A percentile compares a stretch with the other conserved stretches of the same genome.
Evolutionary conservation across 208 protist genomes (phyloP).

Genomic region (Tritrichomonas foetus): DNA sequence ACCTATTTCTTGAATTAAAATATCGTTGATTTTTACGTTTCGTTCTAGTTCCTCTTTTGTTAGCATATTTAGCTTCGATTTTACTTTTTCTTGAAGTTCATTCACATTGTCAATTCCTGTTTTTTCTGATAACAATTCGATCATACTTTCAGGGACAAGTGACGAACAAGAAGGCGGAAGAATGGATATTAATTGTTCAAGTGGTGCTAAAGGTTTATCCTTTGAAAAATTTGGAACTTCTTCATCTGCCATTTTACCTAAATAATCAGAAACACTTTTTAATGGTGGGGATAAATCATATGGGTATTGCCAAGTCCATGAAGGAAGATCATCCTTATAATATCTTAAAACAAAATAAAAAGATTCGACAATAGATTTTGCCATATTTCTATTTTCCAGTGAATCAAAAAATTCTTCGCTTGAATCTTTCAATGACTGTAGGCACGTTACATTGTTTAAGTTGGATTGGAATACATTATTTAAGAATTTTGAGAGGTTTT

Average conservation of each 20-base stretch:
- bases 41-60: no score
- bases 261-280: neutral
- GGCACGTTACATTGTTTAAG: no score
- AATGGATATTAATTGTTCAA: conserved; percentile 23
- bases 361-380: neutral
- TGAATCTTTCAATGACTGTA: no score
- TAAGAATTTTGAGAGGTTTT: neutral
- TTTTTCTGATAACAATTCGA: no score
- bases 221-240: neutral
- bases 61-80: no score
- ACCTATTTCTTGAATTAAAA: no score
- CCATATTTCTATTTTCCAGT: no score
- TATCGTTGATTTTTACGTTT: no score
- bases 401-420: no score
- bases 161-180: neutral
- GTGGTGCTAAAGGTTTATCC: neutral
- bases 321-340: neutral
- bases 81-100: no score
- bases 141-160: neutral
- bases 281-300: neutral
- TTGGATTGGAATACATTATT: neutral
- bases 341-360: conserved; percentile 4
- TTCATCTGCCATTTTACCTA: neutral
- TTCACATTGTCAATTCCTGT: no score
- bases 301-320: neutral